Base-by-base conservation (phyloP, 1,284 basidiomycete species). In the Leccinum pachyderme region DNA sequence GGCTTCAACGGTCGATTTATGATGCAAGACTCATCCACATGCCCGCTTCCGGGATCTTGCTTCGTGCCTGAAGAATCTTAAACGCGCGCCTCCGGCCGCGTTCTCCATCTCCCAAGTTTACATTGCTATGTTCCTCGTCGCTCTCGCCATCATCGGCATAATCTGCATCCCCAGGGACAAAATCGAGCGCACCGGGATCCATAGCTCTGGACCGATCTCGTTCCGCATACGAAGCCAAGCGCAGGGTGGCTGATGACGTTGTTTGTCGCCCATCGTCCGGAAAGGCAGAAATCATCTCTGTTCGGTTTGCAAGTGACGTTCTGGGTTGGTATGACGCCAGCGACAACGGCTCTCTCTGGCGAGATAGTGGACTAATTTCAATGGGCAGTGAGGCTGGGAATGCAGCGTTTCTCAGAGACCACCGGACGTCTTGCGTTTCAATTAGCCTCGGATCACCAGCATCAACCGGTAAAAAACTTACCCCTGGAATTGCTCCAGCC, bases 21-120 rank as follows among this genome's bases (percentile, higher is more conserved):
- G 83, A 77, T 47, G 83, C 86, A 63, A 90, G 72, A 75, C 87
- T 91, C 64, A 87, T 79, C 87, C 87, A 91, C 86, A 91, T 89
- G 27, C 84, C 83, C 43, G 78, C 82, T 59, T 78, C 81, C 11
- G 85, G 86, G 29, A 87, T 56, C 65, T 78, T 74, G 59, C 78
- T 83, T 47, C 83, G 75, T 18, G 80, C 81, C 66, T 87, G 77
- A 51, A 90, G 72, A 50, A 90, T 90, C 71, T 78, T 82, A 57
- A 85, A 65, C 1, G 87, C 87, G 49, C 77, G 79, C 59, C 77
- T 77, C 46, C 83, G 76, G 4, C 82, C 82, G 54, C 81, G 77
- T 31, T 74, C 75, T 44, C 73, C 69, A 13, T 71, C 63, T 18
- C 57, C 49, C 22, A 59, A 51, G 12, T 70, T 65, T 8, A 51